Evolutionary conservation across 805 yeast genomes (phyloP).

Genomic region (Starmerella riodocensis): DNA sequence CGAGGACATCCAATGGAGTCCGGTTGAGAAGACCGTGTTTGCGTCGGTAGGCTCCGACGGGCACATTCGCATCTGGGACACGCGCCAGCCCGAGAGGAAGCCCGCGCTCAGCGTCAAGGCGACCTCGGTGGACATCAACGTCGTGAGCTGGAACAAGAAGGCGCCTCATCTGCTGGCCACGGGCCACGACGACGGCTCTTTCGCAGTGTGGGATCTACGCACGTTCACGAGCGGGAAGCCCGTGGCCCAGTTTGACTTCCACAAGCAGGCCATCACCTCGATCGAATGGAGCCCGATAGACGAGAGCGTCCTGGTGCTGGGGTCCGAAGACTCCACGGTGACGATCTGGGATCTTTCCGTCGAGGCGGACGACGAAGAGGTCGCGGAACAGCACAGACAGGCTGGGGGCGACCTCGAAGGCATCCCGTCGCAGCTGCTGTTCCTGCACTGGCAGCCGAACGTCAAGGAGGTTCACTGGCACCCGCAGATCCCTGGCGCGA

Average conservation of each 20-base stretch:
- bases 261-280: constrained; percentile 82
- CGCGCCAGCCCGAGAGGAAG: constrained; percentile 79
- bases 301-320: constrained; percentile 90
- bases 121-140: constrained; percentile 75
- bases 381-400: constrained; percentile 68
- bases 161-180: constrained; percentile 79
- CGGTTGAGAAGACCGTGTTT: constrained; percentile 80
- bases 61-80: constrained; percentile 87
- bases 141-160: constrained; percentile 86
- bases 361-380: constrained; percentile 97
- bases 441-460: constrained; percentile 96
- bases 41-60: constrained; percentile 95
- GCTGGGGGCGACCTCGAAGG: constrained; percentile 62
- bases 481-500: constrained; percentile 87
- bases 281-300: constrained; percentile 90
- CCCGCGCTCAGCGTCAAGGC: constrained; percentile 81
- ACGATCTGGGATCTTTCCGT: constrained; percentile 97
- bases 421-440: constrained; percentile 88
- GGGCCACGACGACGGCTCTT: constrained; percentile 93
- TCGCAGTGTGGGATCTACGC: constrained; percentile 98
- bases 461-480: constrained; percentile 99
- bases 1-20: constrained; percentile 96
- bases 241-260: constrained; percentile 91
- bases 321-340: constrained; percentile 92
- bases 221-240: constrained; percentile 60